phyloP scores from a whole-genome alignment of 805 yeast genomes.

The Metschnikowia baotianmanensis region DNA sequence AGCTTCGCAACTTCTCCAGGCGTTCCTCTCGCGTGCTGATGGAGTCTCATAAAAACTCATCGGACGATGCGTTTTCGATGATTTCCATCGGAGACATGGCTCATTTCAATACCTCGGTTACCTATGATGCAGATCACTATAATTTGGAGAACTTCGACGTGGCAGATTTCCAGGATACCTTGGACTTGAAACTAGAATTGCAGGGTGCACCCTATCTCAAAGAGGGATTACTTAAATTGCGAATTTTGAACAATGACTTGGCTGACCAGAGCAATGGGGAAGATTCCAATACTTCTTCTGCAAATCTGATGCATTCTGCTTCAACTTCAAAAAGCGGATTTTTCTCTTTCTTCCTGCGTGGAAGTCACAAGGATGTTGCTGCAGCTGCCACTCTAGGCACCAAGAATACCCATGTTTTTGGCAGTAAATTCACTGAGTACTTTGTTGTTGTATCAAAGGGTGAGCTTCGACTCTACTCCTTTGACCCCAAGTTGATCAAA shows the following conservation, averaged over 20 bases:
- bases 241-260: constrained; percentile 36
- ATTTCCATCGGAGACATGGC: constrained; percentile 37
- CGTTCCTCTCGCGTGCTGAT: constrained; percentile 37
- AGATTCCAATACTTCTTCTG: constrained; percentile 11
- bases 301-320: constrained; percentile 13
- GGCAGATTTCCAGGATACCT: constrained; percentile 44
- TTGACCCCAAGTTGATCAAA: constrained; percentile 44
- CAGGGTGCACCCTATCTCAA: constrained; percentile 77
- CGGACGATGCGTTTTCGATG: constrained; percentile 33
- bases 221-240: constrained; percentile 60
- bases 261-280: constrained; percentile 23
- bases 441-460: constrained; percentile 72
- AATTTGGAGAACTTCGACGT: constrained; percentile 38
- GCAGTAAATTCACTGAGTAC: constrained; percentile 39
- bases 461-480: constrained; percentile 56
- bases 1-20: constrained; percentile 25
- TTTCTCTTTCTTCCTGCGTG: constrained; percentile 20
- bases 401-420: constrained; percentile 15
- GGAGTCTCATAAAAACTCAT: constrained; percentile 10
- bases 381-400: constrained; percentile 13
- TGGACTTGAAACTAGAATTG: constrained; percentile 60
- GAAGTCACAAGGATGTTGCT: constrained; percentile 3
- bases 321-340: constrained; percentile 10
- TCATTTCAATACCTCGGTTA: constrained; percentile 14
- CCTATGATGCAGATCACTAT: constrained; percentile 18